Evolutionary conservation across 1,139 yeast genomes (phyloP), one percentile per base, ranked within the genome.

Genomic region (Meyerozyma sp.): DNA sequence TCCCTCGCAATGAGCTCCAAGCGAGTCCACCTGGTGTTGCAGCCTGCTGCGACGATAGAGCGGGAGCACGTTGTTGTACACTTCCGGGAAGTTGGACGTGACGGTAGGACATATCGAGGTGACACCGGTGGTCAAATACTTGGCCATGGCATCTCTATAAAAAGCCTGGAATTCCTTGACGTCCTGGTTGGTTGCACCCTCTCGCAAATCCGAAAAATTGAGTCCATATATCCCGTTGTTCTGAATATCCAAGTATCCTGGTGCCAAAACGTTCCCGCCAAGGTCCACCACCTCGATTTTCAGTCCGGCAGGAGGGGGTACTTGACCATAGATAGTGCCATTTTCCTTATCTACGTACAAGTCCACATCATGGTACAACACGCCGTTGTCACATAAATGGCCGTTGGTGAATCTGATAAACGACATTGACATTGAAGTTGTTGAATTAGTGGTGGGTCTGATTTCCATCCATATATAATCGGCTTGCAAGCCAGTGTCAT

Each of bases 1-100:
- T 8, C 86, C 86, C 53, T 81, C 86, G 41, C 77, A 60, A 53
- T 81, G 86, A n/a, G 82, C 82, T 4, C 86, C 86, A 42, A 81
- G 62, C 5, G 77, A 72, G 54, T 81, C 85, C 13, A 77, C 66
- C 52, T 69, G 73, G 38, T 58, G 52, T 30, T 53, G 44, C 6
- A 63, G 53, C 39, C 79, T 59, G 26, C 68, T 60, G 32, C 66
- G 65, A 14, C 64, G 63, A 52, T 77, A 67, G 30, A 68, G 56
- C 4, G 82, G 82, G 46, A 81, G 62, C 9, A 77, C 79, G 46
- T 69, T 73, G 36, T 62, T 61, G 56, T 81, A 81, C 23, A 77
- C 81, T 42, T 72, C 69, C 7, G 79, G 75, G 53, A 71, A 74
- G 42, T 74, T 77, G 7, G 83, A 76, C 10, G 84, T 78, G 36